Evolutionary conservation across 305 asterid genomes (phyloP), one percentile per base, ranked within the genome.

Genomic region (Fraxinus sp.): DNA sequence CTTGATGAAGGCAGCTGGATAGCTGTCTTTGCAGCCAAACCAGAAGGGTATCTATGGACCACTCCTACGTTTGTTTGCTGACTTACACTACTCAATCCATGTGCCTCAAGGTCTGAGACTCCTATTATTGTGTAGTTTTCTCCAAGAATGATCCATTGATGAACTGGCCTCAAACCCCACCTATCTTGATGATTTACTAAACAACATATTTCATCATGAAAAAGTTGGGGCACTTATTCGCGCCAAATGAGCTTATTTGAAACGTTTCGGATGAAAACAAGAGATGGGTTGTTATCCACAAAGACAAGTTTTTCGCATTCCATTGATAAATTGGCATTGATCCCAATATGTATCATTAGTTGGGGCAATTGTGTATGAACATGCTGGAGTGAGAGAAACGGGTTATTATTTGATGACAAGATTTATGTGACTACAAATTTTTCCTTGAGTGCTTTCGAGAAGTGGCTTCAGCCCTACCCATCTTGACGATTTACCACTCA

Each of bases 121-220:
- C 84, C 86, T 71, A 87, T 90, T 87, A 88, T 88, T 88, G 83
- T 90, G 86, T 68, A 83, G 83, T 88, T 86, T 76, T 87, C 83
- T 89, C 37, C 74, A 66, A 71, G 55, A 37, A 74, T 83, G 16
- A 66, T 57, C 44, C 57, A 79, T 41, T 84, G 46, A 90, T 92
- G 95, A 89, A 88, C 96, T 92, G 98, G 92, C 89, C 84, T 88
- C 82, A 84, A 32, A 74, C 89, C 92, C 92, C 89, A 86, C 89
- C 78, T 20, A 79, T 76, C 64, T 13, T 71, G 35, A 71, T 71
- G 24, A 30, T 30, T 71, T 71, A 13, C 24, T 11, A 35, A 22
- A 57, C 82, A 76, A 78, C 80, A 74, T 74, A 36, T 74, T 26
- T 66, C 33, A 26, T 11, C 36, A 32, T 14, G 41, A 28, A 71